Base-by-base conservation (phyloP, 345 rosid genomes). In the Brassica rapa region DNA sequence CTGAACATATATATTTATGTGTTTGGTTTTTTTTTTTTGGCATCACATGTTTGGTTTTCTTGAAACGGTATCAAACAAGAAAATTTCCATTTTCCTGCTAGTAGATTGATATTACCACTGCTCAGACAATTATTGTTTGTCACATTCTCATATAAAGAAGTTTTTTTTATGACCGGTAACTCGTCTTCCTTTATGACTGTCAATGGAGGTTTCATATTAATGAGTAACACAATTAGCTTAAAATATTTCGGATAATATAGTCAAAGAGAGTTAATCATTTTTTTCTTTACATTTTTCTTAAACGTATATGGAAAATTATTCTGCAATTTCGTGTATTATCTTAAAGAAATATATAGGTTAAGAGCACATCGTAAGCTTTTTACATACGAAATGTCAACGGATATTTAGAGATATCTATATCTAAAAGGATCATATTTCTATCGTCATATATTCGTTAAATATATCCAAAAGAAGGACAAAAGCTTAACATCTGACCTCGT, bases 141-240 rank as follows among this genome's bases (percentile, higher is more conserved):
- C 49, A 41, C 14, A 41, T 10, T 41, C 49, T 41, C 14, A 41
- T 41, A 41, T 10, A 14, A 41, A 41, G 46, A 41, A 37, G 41
- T 10, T 41, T 41, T 41, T 41, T 10, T 3, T 41, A 41, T 41
- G 49, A 41, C 49, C 49, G 14, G 49, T 41, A 2, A 41, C 49
- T 41, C 49, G 49, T 41, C 4, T 41, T 41, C n/a, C 56, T 49
- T n/a, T 49, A 49, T 49, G 56, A 49, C 56, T 16, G 56, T 0
- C 19, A n/a, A 4, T 14, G 19, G 19, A 49, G 0, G 3, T 49
- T 49, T 49, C 19, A 49, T 49, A 49, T 14, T 9, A 41, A 41
- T 41, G 49, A 41, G n/a, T 27, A 46, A 23, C 77, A 62, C 49
- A 41, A 62, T 23, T 46, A 62, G 62, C 69, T 63, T 30, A 12